Evolutionary conservation across 2,329 filamentous ascomycete species (phyloP), one percentile per base, ranked within the genome.

Genomic region (Coniochaeta ligniaria): DNA sequence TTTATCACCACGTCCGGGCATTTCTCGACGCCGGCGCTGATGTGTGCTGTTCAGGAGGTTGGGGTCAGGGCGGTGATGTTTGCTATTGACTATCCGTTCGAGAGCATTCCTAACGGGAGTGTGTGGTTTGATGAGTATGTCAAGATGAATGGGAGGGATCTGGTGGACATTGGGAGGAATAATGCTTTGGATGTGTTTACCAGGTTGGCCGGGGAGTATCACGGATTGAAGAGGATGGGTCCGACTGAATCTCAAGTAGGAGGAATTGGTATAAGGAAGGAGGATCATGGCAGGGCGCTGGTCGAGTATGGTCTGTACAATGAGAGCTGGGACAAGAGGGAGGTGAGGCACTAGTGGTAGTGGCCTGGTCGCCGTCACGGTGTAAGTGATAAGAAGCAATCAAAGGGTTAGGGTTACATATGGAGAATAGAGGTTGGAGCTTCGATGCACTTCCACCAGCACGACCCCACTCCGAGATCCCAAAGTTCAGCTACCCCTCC

Each of bases 1-100:
- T 68, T 65, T 57, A 62, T 68, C 58, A 68, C 67, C 11, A 69
- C 66, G 17, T 64, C 62, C 31, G 67, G 66, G 7, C 66, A 68
- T 57, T 69, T 68, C 61, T 67, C 66, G 33, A 68, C 67, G 33
- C 62, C 67, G 8, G 63, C 66, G 17, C 63, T 69, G 58, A 60
- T 64, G 50, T 69, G 62, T 35, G 61, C 61, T 31, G 62, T 68
- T 28, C 63, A 64, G 59, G 66, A 68, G 60, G 59, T 67, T 50
- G 65, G 67, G 16, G 62, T 62, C 7, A 61, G 61, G 57, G 47
- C 64, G 28, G 63, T 69, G 58, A 61, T 69, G 61, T 68, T 69
- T 59, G 62, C 63, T 16, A 66, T 68, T 36, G 66, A 67, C 60
- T 69, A 68, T 38, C 64, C 67, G 6, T 69, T 67, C 45, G 66